Conservation (phyloP, 2,329 filamentous ascomycete genomes). For the Fusarium torulosum region DNA sequence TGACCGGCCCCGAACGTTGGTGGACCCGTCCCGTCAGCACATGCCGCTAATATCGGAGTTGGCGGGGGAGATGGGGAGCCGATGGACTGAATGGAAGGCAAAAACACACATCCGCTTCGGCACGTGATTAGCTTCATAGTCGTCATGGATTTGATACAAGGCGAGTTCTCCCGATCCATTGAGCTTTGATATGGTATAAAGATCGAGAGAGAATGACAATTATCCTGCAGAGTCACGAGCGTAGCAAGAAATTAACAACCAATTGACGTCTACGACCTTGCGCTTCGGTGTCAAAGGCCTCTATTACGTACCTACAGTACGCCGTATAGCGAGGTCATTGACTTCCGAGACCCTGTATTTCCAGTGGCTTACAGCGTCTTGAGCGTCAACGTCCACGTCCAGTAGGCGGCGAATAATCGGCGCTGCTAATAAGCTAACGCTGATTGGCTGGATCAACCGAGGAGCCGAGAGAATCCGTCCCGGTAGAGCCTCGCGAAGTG, state of each 20-base stretch:
- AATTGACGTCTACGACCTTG: slow-evolving; percentile 21
- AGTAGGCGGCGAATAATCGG: slow-evolving; percentile 29
- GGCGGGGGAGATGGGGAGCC: slow-evolving; percentile 34
- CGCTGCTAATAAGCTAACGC: slow-evolving; percentile 46
- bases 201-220: slow-evolving; percentile 8
- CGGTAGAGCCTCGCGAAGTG: slow-evolving; percentile 46
- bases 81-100: slow-evolving; percentile 28
- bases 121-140: slow-evolving; percentile 43
- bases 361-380: slow-evolving; percentile 33
- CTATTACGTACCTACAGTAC: neutral
- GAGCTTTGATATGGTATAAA: slow-evolving; percentile 3
- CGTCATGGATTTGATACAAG: slow-evolving; percentile 41
- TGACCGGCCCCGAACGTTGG: slow-evolving; percentile 19
- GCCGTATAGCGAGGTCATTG: slow-evolving; percentile 13
- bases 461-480: slow-evolving; percentile 51
- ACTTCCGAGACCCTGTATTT: slow-evolving; percentile 33
- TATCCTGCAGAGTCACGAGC: neutral
- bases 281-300: slow-evolving; percentile 14
- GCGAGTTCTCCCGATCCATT: slow-evolving; percentile 40
- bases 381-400: slow-evolving; percentile 3
- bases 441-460: slow-evolving; percentile 55
- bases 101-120: slow-evolving; percentile 40
- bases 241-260: neutral
- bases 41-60: slow-evolving; percentile 33
- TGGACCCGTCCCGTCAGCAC: slow-evolving; percentile 27